Conservation (phyloP, 352 stramenopile species). For the Phytophthora cactorum region DNA sequence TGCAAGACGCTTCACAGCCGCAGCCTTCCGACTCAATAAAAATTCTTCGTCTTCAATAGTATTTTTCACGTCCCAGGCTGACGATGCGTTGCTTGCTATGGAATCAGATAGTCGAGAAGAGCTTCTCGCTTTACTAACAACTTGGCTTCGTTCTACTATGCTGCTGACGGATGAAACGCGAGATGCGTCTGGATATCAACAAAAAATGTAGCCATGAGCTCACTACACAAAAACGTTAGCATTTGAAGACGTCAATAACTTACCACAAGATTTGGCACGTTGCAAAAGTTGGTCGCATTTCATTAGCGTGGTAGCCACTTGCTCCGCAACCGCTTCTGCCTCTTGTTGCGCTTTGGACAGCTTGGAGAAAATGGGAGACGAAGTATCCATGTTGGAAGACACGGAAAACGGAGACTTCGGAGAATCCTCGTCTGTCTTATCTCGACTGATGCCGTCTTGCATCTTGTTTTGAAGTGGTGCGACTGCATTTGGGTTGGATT, state of each 20-base stretch:
- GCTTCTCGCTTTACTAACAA: not conserved
- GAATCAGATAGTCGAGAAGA: conserved; percentile 26
- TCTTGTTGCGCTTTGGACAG: conserved; percentile 35
- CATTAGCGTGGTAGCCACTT: conserved; percentile 58
- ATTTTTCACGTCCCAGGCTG: conserved; percentile 11
- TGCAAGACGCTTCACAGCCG: conserved; percentile 42
- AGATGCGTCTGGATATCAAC: conserved; percentile 9
- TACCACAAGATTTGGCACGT: conserved; percentile 36
- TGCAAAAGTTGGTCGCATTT: conserved; percentile 64
- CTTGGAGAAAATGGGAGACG: conserved; percentile 18
- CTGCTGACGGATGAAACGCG: conserved; percentile 31
- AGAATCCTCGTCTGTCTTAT: not conserved
- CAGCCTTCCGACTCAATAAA: conserved; percentile 40
- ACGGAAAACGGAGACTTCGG: not conserved
- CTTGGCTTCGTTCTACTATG: conserved; percentile 15
- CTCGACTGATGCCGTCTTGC: not conserved
- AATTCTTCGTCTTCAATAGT: conserved; percentile 34
- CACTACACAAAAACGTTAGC: not conserved
- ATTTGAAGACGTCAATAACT: conserved; percentile 1
- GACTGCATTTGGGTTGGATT: conserved; percentile 5
- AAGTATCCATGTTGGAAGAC: conserved; percentile 12
- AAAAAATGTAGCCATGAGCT: not conserved
- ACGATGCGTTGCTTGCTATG: conserved; percentile 11
- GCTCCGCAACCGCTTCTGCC: conserved; percentile 51
- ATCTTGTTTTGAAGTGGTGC: conserved; percentile 10